Evolutionary conservation across 2,329 filamentous ascomycete species (phyloP).

Genomic region (Lecanicillium sp.): DNA sequence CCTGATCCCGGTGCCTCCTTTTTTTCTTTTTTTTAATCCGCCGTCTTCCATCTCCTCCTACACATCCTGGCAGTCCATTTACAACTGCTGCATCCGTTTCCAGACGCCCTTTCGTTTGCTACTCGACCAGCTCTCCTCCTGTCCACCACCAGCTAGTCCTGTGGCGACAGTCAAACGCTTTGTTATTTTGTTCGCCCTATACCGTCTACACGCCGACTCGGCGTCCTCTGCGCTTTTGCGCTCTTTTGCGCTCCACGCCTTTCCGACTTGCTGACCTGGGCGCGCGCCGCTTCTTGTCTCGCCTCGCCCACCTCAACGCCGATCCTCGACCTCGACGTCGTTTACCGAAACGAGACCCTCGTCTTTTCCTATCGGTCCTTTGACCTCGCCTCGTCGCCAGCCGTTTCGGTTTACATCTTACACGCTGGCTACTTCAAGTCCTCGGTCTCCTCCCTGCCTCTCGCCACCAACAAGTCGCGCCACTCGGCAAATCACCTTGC

Average conservation of each 20-base stretch:
- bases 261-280: background rate
- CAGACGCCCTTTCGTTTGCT: background rate
- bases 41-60: background rate
- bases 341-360: background rate
- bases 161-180: slow-evolving; percentile 17
- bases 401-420: too few relatives aligned
- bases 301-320: background rate
- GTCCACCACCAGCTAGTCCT: slow-evolving; percentile 14
- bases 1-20: background rate
- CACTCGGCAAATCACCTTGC: background rate
- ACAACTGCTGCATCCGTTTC: background rate
- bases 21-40: background rate
- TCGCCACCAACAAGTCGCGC: background rate
- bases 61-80: background rate
- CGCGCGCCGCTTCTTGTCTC: background rate
- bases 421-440: background rate
- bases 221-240: slow-evolving; percentile 20
- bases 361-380: background rate
- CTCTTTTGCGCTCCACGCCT: slow-evolving; percentile 8
- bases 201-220: slow-evolving; percentile 17
- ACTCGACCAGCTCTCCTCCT: background rate
- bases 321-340: background rate
- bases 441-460: background rate
- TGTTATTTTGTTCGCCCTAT: slow-evolving; percentile 20
- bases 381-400: too few relatives aligned